These are phyloP conservation scores for Chlamydomonas sphaeroides DNA, from an alignment of 139 green algal genomes.

Conservation along the genomic window DNA sequence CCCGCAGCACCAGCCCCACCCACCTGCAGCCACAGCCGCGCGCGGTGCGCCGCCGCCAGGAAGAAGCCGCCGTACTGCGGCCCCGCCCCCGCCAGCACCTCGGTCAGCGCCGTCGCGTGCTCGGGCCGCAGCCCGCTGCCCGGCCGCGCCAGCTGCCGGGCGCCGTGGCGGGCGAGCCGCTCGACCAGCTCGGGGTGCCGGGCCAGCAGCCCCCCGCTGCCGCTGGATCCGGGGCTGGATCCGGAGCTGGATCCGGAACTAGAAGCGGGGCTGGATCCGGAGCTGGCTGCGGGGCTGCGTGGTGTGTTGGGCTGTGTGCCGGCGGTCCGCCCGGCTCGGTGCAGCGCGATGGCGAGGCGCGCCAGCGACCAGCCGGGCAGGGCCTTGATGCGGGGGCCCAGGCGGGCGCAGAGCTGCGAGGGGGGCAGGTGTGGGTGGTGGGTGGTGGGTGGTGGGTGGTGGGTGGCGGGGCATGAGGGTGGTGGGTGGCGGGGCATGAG, in stretches of 20 bases:
- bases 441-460: no score
- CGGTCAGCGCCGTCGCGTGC: neutral
- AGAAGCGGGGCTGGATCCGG: neutral
- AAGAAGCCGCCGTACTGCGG: conserved; percentile 34
- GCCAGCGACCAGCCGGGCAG: conserved; percentile 21
- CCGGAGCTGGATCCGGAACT: no score
- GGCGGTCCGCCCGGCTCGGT: neutral
- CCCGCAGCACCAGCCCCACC: neutral
- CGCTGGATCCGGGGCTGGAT: no score
- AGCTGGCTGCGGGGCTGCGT: neutral
- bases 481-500: no score
- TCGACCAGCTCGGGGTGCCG: conserved; percentile 14
- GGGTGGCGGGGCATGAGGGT: no score
- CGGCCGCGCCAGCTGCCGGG: neutral
- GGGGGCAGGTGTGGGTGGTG: no score
- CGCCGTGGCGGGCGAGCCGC: conserved; percentile 12
- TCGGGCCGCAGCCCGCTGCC: neutral
- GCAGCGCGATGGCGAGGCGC: conserved; percentile 16
- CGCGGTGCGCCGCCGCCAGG: conserved; percentile 30
- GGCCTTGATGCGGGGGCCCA: neutral
- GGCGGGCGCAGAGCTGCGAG: neutral
- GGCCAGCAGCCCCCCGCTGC: neutral
- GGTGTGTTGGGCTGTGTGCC: neutral
- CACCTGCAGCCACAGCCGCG: neutral
- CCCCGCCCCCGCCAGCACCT: conserved; percentile 2